Percentiles rank a stretch among this genome's conserved stretches.
Evolutionary conservation across 2,329 filamentous ascomycete genomes (phyloP).

Genomic region (Colletotrichum graminicola): DNA sequence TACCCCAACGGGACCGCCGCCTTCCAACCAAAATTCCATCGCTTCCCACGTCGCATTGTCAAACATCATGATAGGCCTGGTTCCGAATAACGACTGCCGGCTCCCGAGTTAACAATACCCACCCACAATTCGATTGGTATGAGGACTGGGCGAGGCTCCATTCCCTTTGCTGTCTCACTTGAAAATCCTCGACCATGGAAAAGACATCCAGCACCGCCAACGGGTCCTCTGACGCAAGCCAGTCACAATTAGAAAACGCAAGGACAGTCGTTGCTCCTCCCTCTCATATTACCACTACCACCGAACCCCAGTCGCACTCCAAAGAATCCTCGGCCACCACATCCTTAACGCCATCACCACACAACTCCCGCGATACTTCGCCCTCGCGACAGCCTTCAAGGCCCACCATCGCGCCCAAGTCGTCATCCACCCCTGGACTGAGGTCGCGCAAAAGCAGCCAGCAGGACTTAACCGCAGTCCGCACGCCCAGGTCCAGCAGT

Average conservation of each 20-base stretch:
- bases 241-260: slow-evolving; percentile 37
- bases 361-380: slow-evolving; percentile 61
- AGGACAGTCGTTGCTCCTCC: slow-evolving; percentile 44
- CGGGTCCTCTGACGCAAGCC: slow-evolving; percentile 46
- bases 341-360: slow-evolving; percentile 53
- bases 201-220: slow-evolving; percentile 50
- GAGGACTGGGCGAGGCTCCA: slow-evolving; percentile 40
- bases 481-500: slow-evolving; percentile 62
- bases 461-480: slow-evolving; percentile 73
- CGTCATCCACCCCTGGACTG: slow-evolving; percentile 52
- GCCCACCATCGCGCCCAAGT: slow-evolving; percentile 49
- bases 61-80: slow-evolving; percentile 42
- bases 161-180: slow-evolving; percentile 44
- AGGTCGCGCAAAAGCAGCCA: slow-evolving; percentile 75
- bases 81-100: slow-evolving; percentile 39
- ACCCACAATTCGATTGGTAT: slow-evolving; percentile 38
- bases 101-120: slow-evolving; percentile 42
- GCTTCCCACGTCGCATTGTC: slow-evolving; percentile 39
- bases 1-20: slow-evolving; percentile 21
- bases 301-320: slow-evolving; percentile 48
- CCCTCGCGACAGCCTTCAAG: slow-evolving; percentile 57
- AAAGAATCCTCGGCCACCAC: slow-evolving; percentile 54
- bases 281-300: slow-evolving; percentile 46
- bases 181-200: slow-evolving; percentile 52
- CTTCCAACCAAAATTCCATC: slow-evolving; percentile 26